Evolutionary conservation across 2,329 filamentous ascomycete species (phyloP).

Genomic region (Chalara sp.): DNA sequence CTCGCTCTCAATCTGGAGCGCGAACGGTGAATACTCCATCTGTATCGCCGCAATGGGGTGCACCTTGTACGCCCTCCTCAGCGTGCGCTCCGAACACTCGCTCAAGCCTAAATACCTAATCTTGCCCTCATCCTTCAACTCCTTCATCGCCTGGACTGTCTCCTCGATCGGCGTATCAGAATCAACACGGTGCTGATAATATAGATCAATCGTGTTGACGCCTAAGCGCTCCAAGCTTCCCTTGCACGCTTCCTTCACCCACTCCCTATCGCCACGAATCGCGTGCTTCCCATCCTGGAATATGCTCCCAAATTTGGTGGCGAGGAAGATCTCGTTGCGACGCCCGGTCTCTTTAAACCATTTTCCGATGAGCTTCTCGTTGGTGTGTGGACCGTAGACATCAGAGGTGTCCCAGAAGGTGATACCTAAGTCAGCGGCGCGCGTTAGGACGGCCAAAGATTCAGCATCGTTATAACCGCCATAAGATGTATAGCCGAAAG

Average conservation of each 20-base stretch:
- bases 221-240: too few species aligned
- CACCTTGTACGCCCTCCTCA: constrained; percentile 43
- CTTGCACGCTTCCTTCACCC: too few species aligned
- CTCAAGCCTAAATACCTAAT: constrained; percentile 50
- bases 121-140: constrained; percentile 32
- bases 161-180: too few species aligned
- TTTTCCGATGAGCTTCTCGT: constrained; percentile 39
- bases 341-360: constrained; percentile 40
- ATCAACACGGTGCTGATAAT: too few species aligned
- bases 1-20: constrained; percentile 48
- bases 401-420: constrained; percentile 32
- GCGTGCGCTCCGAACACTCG: constrained; percentile 39
- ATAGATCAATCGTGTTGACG: too few species aligned
- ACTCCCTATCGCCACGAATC: too few species aligned
- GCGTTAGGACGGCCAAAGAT: constrained; percentile 27
- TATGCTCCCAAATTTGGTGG: not conserved
- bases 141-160: too few species aligned
- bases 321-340: constrained; percentile 32
- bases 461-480: too few species aligned
- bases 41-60: constrained; percentile 43
- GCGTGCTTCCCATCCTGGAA: too few species aligned
- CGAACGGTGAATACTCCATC: constrained; percentile 46
- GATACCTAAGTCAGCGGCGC: constrained; percentile 31
- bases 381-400: constrained; percentile 34
- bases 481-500: too few species aligned